These are phyloP conservation scores for Cladosporium sp. DNA, from an alignment of 2,329 filamentous ascomycete species.

Conservation along the genomic window DNA sequence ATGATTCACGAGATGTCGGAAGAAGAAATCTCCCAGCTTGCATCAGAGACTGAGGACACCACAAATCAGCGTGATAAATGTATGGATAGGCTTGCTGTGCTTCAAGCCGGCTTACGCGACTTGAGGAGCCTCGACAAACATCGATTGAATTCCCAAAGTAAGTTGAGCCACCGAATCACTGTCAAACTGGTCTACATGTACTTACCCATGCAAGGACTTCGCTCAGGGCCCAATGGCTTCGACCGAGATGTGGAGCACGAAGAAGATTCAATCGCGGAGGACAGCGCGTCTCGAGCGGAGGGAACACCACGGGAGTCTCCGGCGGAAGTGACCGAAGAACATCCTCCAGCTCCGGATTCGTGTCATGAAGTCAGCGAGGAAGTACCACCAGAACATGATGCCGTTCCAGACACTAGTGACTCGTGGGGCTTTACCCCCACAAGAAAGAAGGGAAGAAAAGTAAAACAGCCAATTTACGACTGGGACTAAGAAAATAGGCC, in stretches of 20 bases:
- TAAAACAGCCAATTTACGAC: background rate
- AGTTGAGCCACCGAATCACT: background rate
- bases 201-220: background rate
- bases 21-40: constrained; percentile 31
- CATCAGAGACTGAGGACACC: constrained; percentile 32
- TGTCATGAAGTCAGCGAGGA: background rate
- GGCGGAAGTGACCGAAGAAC: background rate
- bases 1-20: constrained; percentile 31
- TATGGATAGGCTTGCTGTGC: background rate
- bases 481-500: background rate
- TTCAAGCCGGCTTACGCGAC: background rate
- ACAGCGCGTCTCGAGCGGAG: background rate
- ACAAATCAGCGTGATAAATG: constrained; percentile 22
- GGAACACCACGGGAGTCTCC: background rate
- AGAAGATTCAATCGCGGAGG: background rate
- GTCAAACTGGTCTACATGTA: background rate
- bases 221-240: background rate
- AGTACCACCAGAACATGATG: background rate
- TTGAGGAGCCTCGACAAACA: background rate
- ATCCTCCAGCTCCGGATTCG: background rate
- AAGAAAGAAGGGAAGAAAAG: background rate
- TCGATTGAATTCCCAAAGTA: background rate
- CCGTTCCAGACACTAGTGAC: background rate
- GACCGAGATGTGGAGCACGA: background rate
- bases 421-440: background rate